These are phyloP conservation scores for Candida montana DNA, from an alignment of 805 yeast species.

Conservation along the genomic window DNA sequence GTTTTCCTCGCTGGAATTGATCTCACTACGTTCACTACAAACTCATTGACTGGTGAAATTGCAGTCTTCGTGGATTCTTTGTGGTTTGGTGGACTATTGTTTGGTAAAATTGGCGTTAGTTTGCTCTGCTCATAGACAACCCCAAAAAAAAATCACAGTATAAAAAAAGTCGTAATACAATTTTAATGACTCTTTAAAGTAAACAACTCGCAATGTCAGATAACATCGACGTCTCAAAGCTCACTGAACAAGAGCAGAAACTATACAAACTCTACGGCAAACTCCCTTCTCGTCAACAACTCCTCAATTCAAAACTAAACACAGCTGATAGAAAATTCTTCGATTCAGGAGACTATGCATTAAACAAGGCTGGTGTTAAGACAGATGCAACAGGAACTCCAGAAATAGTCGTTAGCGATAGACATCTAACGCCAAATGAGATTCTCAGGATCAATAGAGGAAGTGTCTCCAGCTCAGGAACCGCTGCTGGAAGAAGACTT, in stretches of 20 bases:
- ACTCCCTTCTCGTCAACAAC: constrained; percentile 74
- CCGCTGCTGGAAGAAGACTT: constrained; percentile 16
- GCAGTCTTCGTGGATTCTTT: constrained; percentile 36
- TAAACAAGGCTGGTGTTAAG: constrained; percentile 61
- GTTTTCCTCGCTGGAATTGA: background rate
- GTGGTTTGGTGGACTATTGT: constrained; percentile 59
- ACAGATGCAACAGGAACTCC: constrained; percentile 32
- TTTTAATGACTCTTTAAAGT: no score
- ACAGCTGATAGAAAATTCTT: constrained; percentile 73
- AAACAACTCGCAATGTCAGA: constrained; percentile 28
- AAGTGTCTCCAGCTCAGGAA: constrained; percentile 44
- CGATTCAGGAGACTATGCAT: constrained; percentile 92
- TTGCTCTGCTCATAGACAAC: constrained; percentile 14
- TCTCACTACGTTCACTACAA: no score
- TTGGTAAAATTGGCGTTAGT: constrained; percentile 65
- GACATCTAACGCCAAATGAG: constrained; percentile 34
- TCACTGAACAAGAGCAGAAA: constrained; percentile 75
- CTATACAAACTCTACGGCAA: constrained; percentile 79
- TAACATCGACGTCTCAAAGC: constrained; percentile 45
- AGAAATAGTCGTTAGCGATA: constrained; percentile 38
- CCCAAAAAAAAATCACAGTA: no score
- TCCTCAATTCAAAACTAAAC: constrained; percentile 68
- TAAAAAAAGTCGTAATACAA: no score
- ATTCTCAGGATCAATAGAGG: constrained; percentile 57
- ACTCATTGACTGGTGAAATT: background rate